Evolutionary conservation across 2,329 filamentous ascomycete species (phyloP), one percentile per base, ranked within the genome.

Genomic region (Esteya vermicola): DNA sequence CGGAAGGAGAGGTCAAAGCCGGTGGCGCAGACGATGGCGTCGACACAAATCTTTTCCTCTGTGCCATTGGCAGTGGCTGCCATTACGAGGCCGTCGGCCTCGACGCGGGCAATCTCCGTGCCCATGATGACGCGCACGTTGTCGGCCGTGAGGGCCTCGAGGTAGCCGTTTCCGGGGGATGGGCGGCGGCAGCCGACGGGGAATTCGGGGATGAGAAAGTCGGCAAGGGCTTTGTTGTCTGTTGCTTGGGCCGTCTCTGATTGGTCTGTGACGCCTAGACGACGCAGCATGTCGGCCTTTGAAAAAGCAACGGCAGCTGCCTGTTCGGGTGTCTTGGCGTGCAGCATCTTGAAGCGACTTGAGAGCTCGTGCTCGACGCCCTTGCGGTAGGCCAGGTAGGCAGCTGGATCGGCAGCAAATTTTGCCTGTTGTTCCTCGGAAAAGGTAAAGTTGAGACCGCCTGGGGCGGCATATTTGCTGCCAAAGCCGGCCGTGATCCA

Each of bases 401-500:
- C 41, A 14, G 32, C 46, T 14, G 45, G 50, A 34, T 42, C 36
- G n/a, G 40, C 36, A 6, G 18, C 25, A 36, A 51, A 48, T n/a
- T 30, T 20, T 1, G 14, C 14, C 36, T 44, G 43, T 31, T 46
- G 42, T 14, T 40, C 47, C 1, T 43, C 42, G 2, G 25, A 42
- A 13, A 41, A 45, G 1, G 3, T 5, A n/a, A 43, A 39, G 18
- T 42, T 42, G 8, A 35, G 25, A 3, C 37, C 39, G 5, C 39
- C 69, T 1, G 72, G 61, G 21, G 67, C 69, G 20, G 72, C 66
- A 45, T 70, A 57, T 40, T 68, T 58, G 28, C 70, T 64, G 0
- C 69, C 70, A 54, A 76, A 78, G 0, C 72, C 71, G 2, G 71
- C 66, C 0, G 77, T 72, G 23, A 83, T 72, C 79, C 78, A 84